These are phyloP conservation scores for Aureobasidium mangrovei DNA, from an alignment of 2,329 filamentous ascomycete species.

Conservation along the genomic window DNA sequence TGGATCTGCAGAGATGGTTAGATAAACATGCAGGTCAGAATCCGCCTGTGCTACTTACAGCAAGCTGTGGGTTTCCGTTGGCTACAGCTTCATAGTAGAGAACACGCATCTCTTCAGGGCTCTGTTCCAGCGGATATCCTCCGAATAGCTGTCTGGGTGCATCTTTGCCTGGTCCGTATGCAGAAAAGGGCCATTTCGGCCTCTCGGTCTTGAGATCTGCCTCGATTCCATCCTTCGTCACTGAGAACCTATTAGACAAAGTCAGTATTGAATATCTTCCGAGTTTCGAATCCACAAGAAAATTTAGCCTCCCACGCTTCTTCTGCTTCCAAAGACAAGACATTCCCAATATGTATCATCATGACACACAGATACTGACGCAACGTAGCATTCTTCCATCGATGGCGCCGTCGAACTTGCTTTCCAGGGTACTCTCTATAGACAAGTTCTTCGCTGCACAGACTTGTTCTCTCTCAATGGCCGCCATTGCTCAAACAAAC, in stretches of 20 bases:
- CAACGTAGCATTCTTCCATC: no score
- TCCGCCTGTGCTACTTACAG: slow-evolving; percentile 31
- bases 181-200: slow-evolving; percentile 78
- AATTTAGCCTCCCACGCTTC: not conserved
- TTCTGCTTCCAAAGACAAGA: no score
- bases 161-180: slow-evolving; percentile 70
- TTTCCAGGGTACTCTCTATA: no score
- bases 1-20: slow-evolving; percentile 31
- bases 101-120: slow-evolving; percentile 76
- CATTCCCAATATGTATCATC: no score
- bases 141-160: slow-evolving; percentile 78
- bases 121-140: slow-evolving; percentile 69
- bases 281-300: not conserved
- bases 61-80: slow-evolving; percentile 49
- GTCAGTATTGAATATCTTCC: not conserved
- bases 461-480: no score
- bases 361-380: no score
- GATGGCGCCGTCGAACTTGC: no score
- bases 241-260: slow-evolving; percentile 36
- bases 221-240: slow-evolving; percentile 53
- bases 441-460: no score
- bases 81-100: slow-evolving; percentile 58
- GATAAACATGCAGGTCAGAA: not conserved
- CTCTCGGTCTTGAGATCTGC: slow-evolving; percentile 60
- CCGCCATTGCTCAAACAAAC: no score